A percentile compares a stretch with the other conserved stretches of the same genome.
phyloP scores from a whole-genome alignment of 768 basidiomycete species.

The Boletus rubropictus region DNA sequence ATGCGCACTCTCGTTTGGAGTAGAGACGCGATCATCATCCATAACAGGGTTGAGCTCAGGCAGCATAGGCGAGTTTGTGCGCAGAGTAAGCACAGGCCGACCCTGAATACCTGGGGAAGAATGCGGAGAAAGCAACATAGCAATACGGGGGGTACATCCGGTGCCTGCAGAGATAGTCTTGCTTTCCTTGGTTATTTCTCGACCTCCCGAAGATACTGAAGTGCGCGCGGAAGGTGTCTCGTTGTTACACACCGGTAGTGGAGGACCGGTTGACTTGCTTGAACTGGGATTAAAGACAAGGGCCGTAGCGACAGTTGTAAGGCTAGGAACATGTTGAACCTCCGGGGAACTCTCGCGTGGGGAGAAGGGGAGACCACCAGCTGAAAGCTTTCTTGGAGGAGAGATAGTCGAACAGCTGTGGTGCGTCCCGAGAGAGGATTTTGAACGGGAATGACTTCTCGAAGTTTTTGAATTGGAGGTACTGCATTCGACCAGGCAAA shows the following conservation, averaged over 20 bases:
- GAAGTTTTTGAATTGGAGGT: neutral
- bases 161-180: neutral
- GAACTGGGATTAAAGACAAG: conserved; percentile 3
- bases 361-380: conserved; percentile 12
- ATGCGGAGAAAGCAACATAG: conserved; percentile 26
- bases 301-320: conserved; percentile 10
- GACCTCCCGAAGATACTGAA: conserved; percentile 13
- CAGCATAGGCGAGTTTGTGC: conserved; percentile 2
- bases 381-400: conserved; percentile 15
- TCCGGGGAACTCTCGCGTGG: conserved; percentile 3
- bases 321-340: conserved; percentile 3
- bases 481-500: conserved; percentile 1
- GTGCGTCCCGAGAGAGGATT: conserved; percentile 6
- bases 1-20: neutral
- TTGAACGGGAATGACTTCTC: conserved; percentile 17
- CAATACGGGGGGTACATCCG: conserved; percentile 9
- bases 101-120: conserved; percentile 10
- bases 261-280: neutral
- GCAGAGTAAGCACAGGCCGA: conserved; percentile 3
- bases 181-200: conserved; percentile 14
- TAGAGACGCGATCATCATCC: neutral
- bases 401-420: neutral
- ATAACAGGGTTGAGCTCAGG: neutral
- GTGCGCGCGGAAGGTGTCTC: neutral
- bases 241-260: neutral